phyloP scores from a whole-genome alignment of 441 rosid genomes.

The Isatis lusitanica region DNA sequence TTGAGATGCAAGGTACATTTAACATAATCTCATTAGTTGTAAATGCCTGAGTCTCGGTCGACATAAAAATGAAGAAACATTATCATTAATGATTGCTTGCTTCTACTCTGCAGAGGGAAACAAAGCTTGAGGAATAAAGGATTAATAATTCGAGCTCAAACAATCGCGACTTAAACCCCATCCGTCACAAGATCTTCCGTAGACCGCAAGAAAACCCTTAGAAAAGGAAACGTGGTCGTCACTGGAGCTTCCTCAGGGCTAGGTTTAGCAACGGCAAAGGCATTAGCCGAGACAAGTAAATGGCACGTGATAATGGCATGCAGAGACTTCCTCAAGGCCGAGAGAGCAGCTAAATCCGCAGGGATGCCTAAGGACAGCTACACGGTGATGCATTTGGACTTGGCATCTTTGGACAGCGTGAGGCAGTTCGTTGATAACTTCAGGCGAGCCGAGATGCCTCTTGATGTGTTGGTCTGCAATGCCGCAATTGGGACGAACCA shows the following conservation, averaged over 20 bases:
- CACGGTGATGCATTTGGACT: slow-evolving; percentile 81
- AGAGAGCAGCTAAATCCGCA: slow-evolving; percentile 75
- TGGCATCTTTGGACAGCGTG: slow-evolving; percentile 77
- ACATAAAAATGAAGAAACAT: neutral
- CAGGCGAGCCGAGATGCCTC: slow-evolving; percentile 53
- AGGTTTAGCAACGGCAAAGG: slow-evolving; percentile 87
- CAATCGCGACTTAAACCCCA: slow-evolving; percentile 59
- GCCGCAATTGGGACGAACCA: slow-evolving; percentile 91
- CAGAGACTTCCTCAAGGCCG: slow-evolving; percentile 86
- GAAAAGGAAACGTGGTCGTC: slow-evolving; percentile 74
- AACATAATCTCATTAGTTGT: neutral
- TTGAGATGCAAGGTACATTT: slow-evolving; percentile 61
- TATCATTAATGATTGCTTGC: neutral
- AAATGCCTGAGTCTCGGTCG: neutral
- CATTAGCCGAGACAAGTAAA: slow-evolving; percentile 89
- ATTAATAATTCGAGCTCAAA: slow-evolving; percentile 60
- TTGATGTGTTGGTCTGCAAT: slow-evolving; percentile 81
- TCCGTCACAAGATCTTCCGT: slow-evolving; percentile 43
- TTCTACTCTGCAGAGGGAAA: slow-evolving; percentile 50
- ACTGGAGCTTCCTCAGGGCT: slow-evolving; percentile 95
- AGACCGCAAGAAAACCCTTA: slow-evolving; percentile 72
- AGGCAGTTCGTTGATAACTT: slow-evolving; percentile 72
- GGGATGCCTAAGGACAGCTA: slow-evolving; percentile 75
- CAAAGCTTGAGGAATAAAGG: slow-evolving; percentile 43
- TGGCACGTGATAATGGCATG: slow-evolving; percentile 97